These are phyloP conservation scores for Eucalyptus sp. DNA, from an alignment of 345 rosid genomes.

Conservation along the genomic window DNA sequence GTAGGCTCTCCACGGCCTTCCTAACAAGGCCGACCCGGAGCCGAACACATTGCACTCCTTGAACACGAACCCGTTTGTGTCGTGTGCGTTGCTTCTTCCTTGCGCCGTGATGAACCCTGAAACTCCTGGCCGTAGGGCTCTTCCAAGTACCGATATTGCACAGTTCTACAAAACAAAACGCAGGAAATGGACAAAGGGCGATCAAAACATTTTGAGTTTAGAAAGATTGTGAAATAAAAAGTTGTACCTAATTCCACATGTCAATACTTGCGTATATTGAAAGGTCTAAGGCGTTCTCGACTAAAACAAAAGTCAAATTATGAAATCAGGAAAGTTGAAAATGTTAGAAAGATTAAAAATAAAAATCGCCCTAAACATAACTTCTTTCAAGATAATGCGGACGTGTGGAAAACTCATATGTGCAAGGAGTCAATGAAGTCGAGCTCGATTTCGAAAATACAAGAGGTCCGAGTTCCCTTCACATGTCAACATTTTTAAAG, in stretches of 20 bases:
- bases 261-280: neutral
- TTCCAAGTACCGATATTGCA: slow-evolving; percentile 36
- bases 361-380: neutral
- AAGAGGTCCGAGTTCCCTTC: neutral
- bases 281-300: neutral
- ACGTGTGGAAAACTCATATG: neutral
- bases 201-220: neutral
- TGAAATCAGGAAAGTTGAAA: neutral
- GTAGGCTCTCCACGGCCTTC: slow-evolving; percentile 44
- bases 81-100: slow-evolving; percentile 21
- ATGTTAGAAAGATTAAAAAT: neutral
- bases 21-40: slow-evolving; percentile 19
- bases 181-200: neutral
- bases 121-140: slow-evolving; percentile 8
- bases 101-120: slow-evolving; percentile 50
- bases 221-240: neutral
- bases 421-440: neutral
- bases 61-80: slow-evolving; percentile 46
- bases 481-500: neutral
- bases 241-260: accelerated
- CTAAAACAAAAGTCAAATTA: neutral
- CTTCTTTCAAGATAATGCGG: neutral
- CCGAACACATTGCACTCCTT: slow-evolving; percentile 34
- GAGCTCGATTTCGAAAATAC: neutral
- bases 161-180: slow-evolving; percentile 18